A percentile compares a stretch with the other conserved stretches of the same genome.
Evolutionary conservation across 441 rosid species (phyloP).

Genomic region (Dalechampia spathulata): DNA sequence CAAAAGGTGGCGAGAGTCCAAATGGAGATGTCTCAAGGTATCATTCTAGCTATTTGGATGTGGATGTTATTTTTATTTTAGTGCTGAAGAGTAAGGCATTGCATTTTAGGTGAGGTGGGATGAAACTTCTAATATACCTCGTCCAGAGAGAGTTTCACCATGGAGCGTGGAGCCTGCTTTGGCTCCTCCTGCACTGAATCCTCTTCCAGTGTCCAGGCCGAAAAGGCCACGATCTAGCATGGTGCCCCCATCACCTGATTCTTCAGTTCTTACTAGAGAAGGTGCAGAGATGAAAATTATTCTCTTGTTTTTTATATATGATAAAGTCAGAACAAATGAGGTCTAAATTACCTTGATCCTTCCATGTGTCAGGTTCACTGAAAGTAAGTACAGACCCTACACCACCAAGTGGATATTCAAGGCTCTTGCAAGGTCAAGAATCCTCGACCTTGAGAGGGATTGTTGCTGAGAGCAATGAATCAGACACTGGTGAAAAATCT

Average conservation of each 20-base stretch:
- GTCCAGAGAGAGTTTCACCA: constrained; percentile 94
- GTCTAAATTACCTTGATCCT: constrained; percentile 1
- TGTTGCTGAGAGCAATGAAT: constrained; percentile 52
- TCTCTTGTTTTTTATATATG: neutral
- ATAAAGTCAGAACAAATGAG: neutral
- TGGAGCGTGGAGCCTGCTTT: constrained; percentile 96
- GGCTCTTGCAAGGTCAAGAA: constrained; percentile 99
- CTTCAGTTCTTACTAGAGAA: constrained; percentile 73
- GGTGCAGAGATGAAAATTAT: constrained; percentile 28
- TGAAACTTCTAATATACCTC: constrained; percentile 67
- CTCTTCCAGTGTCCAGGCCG: constrained; percentile 71
- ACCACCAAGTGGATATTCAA: constrained; percentile 56
- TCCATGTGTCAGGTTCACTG: constrained; percentile 42
- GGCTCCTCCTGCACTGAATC: constrained; percentile 77
- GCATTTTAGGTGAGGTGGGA: constrained; percentile 93
- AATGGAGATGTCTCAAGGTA: constrained; percentile 97
- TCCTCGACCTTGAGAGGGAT: constrained; percentile 65
- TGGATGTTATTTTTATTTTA: neutral
- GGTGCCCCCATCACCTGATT: constrained; percentile 58
- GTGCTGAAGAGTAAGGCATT: constrained; percentile 6
- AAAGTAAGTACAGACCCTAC: constrained; percentile 61
- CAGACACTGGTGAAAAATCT: constrained; percentile 54
- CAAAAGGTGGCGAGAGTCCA: constrained; percentile 70
- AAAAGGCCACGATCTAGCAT: constrained; percentile 71
- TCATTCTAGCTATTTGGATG: constrained; percentile 4